These are phyloP conservation scores for Diaporthe caulivora DNA, from an alignment of 2,329 filamentous ascomycete genomes.

Conservation along the genomic window DNA sequence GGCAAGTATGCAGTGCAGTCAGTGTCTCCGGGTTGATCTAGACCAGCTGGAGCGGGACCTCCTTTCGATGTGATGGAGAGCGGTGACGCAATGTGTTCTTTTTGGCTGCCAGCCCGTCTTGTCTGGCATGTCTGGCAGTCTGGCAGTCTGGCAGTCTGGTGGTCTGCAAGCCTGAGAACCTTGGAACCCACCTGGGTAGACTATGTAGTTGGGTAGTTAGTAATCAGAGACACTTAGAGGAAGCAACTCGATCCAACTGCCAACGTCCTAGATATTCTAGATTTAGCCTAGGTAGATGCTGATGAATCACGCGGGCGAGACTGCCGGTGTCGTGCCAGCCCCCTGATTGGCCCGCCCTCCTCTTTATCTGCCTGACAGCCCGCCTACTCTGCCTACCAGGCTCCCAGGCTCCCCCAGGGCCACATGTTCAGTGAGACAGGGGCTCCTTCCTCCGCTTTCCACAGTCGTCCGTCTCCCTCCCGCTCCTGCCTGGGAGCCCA, in stretches of 20 bases:
- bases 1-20: too few relatives aligned
- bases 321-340: not conserved
- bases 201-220: too few relatives aligned
- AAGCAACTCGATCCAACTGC: too few relatives aligned
- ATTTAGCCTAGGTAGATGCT: not conserved
- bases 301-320: constrained; percentile 31
- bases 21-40: too few relatives aligned
- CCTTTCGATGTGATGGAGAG: constrained; percentile 15
- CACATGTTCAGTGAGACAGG: constrained; percentile 24
- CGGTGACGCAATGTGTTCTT: constrained; percentile 18
- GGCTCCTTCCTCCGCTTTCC: constrained; percentile 24
- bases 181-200: too few relatives aligned
- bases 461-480: not conserved
- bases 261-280: constrained; percentile 6
- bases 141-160: too few relatives aligned
- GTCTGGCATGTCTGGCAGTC: too few relatives aligned
- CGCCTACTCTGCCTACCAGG: not conserved
- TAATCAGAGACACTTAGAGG: not conserved
- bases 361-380: constrained; percentile 20
- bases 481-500: too few relatives aligned
- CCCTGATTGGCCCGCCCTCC: not conserved
- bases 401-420: too few relatives aligned
- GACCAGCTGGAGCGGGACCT: too few relatives aligned
- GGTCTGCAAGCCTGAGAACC: too few relatives aligned
- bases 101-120: too few relatives aligned